Percentiles rank a stretch among this genome's conserved stretches.
Evolutionary conservation across 352 stramenopile genomes (phyloP).

Genomic region (Phytophthora foliorum): DNA sequence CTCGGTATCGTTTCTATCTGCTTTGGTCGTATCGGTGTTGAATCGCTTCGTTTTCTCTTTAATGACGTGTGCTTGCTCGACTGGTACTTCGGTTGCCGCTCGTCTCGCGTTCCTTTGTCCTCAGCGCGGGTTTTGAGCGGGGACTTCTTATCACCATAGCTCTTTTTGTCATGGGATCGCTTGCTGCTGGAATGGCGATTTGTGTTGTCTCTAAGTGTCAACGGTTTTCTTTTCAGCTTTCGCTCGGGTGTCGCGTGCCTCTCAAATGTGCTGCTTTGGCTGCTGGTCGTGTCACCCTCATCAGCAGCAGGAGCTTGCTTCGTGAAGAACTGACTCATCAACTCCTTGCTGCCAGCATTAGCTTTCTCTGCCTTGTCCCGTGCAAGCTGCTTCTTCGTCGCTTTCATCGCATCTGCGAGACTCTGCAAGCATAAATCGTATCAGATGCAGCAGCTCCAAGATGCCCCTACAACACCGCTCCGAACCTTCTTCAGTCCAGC

Average conservation of each 20-base stretch:
- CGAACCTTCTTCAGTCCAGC: slow-evolving; percentile 56
- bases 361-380: slow-evolving; percentile 37
- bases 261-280: slow-evolving; percentile 25
- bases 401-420: slow-evolving; percentile 39
- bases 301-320: slow-evolving; percentile 5
- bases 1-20: background rate
- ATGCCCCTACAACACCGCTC: background rate
- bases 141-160: slow-evolving; percentile 2
- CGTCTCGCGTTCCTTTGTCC: background rate
- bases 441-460: background rate
- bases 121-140: slow-evolving; percentile 11
- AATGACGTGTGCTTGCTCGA: slow-evolving; percentile 15
- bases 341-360: slow-evolving; percentile 32
- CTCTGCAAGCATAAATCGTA: slow-evolving; percentile 18
- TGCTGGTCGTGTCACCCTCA: slow-evolving; percentile 22
- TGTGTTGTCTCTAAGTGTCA: slow-evolving; percentile 26
- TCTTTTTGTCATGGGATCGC: slow-evolving; percentile 18
- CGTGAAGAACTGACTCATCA: slow-evolving; percentile 44
- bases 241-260: slow-evolving; percentile 8
- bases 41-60: slow-evolving; percentile 35
- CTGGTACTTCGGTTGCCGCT: slow-evolving; percentile 17
- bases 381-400: slow-evolving; percentile 38
- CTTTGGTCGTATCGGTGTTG: slow-evolving; percentile 1
- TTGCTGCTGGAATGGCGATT: slow-evolving; percentile 6
- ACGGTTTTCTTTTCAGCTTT: slow-evolving; percentile 20